These are phyloP conservation scores for Colletotrichum camelliae DNA, from an alignment of 2,329 filamentous ascomycete genomes.

Conservation along the genomic window DNA sequence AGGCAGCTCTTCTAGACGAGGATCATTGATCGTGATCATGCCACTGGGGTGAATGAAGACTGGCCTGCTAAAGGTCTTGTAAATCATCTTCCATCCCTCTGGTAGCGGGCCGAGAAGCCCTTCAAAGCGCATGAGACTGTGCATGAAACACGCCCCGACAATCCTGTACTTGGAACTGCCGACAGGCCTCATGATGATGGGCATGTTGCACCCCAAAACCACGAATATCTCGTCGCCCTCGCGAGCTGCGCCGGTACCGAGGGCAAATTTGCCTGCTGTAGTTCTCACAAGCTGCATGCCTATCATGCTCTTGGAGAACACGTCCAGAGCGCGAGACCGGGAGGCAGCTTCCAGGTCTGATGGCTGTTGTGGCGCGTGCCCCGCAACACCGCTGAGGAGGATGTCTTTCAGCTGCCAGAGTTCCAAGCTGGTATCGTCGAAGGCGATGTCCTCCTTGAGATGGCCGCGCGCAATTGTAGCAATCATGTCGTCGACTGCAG, in stretches of 20 bases:
- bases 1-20: neutral
- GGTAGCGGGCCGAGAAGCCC: neutral
- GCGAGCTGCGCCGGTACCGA: neutral
- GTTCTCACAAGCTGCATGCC: neutral
- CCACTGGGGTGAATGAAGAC: neutral
- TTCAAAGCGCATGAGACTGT: neutral
- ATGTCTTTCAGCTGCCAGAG: neutral
- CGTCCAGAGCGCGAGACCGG: neutral
- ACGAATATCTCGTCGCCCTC: neutral
- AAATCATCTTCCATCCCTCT: neutral
- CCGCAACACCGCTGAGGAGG: neutral
- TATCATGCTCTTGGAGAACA: neutral
- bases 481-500: neutral
- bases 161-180: neutral
- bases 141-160: neutral
- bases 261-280: neutral
- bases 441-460: neutral
- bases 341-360: neutral
- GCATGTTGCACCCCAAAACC: neutral
- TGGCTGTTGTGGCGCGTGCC: neutral
- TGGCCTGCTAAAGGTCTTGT: neutral
- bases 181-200: neutral
- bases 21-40: neutral
- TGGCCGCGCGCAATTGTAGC: neutral
- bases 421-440: neutral